phyloP scores from a whole-genome alignment of 176 grass and related monocot species.

The Stipa capillata region DNA sequence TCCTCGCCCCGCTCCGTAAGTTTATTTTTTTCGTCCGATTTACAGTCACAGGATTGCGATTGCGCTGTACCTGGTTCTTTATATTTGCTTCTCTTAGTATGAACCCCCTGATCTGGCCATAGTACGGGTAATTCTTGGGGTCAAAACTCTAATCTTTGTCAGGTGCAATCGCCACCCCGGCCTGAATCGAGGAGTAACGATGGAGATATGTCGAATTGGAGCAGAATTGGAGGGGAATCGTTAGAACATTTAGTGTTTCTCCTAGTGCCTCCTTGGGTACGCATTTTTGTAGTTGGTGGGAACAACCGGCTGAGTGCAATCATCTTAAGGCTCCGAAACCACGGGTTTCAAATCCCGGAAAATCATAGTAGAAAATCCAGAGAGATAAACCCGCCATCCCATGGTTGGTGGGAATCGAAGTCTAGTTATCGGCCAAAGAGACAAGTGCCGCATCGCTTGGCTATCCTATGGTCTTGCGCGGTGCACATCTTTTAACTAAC shows the following conservation, averaged over 20 bases:
- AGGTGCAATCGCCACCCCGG: no score
- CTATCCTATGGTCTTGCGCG: background rate
- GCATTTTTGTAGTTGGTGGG: background rate
- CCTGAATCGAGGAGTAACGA: no score
- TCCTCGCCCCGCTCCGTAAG: slow-evolving; percentile 34
- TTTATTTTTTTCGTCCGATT: no score
- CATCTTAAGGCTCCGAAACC: no score
- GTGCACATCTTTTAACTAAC: background rate
- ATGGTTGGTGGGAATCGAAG: background rate
- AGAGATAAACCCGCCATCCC: no score
- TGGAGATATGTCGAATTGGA: background rate
- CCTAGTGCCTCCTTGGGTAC: background rate
- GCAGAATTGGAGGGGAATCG: background rate
- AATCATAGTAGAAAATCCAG: no score
- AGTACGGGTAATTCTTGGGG: no score
- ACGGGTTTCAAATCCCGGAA: no score
- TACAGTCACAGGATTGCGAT: no score
- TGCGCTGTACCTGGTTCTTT: background rate
- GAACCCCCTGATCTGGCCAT: no score
- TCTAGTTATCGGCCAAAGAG: background rate
- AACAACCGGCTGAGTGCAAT: background rate
- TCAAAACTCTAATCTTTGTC: no score
- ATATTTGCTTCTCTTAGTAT: no score
- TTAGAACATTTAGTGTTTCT: background rate
- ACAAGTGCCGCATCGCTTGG: background rate